Base-by-base conservation (phyloP, 371 early-diverging fungal genomes). In the Mortierella sp. region DNA sequence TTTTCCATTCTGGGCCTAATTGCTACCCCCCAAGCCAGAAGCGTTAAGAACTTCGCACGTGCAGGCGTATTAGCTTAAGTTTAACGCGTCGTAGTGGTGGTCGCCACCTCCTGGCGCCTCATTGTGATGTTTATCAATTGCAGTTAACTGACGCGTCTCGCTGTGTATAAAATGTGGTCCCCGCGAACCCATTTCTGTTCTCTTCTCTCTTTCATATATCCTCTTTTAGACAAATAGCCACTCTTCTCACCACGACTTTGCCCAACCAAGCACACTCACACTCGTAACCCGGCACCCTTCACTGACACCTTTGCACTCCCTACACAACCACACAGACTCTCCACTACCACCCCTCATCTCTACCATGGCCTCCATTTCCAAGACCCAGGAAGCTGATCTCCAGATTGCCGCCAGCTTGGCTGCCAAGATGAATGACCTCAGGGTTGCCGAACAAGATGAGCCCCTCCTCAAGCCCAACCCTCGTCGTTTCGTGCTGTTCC, bases 401-500 rank as follows among this genome's bases (percentile, higher is more conserved):
- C 72, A 71, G 31, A 71, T 71, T 54, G 67, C 61, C 24, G 57
- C 66, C 29, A 21, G 59, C 29, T 66, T 71, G 17, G 49, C 66
- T 40, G 19, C 59, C 54, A 73, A 73, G 52, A 27, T 73, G 51
- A 41, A 45, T 25, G 60, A 63, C 34, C 53, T 73, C 43, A 59
- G 63, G 55, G 37, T 67, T 47, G 37, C 63, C 40, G 74, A 73
- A 46, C 74, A 73, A 40, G 71, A 77, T 19, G 83, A 83, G 57
- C 81, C 81, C 29, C 63, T 83, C 19, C 78, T 83, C 41, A 60
- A 78, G 54, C 88, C 90, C 24, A 94, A 93, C 83, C 90, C 94
- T 17, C 88, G 89, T 70, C 90, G 98, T 40, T 95, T 97, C 76
- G 95, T 95, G 45, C 86, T 98, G 52, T 98, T 96, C 85, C 98